Evolutionary conservation across 495 filamentous ascomycete genomes (phyloP), one percentile per base, ranked within the genome.

Genomic region (Acidiella bohemica): DNA sequence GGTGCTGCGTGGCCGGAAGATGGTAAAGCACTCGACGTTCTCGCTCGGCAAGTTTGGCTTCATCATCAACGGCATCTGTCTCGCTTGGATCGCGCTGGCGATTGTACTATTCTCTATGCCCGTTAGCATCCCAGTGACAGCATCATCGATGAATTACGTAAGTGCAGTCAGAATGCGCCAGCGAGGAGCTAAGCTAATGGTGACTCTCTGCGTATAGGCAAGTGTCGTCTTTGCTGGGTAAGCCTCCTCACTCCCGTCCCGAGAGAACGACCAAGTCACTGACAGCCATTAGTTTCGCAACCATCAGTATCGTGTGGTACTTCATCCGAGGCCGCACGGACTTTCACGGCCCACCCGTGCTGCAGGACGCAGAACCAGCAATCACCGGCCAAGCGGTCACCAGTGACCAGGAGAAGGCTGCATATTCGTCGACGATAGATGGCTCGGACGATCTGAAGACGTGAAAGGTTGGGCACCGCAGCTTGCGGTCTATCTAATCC

Each of bases 91-190:
- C 25, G 49, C 58, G 13, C 53, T 75, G 9, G 63, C 70, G 2
- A 61, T 71, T 12, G 61, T 64, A 1, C 47, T 74, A 16, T 73
- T 72, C 54, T 73, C 68, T 42, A 73, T 74, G 70, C 70, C 70
- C 0, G 63, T 68, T 23, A 59, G 58, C 19, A 45, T 74, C 26
- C 70, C 70, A 1, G 67, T 71, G 5, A 54, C 55, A 9, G 49
- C 69, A 5, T 27, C 48, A 1, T 45, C 38, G 2, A 59, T 59
- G 57, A 59, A 59, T 40, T 59, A 59, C 36, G 54, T 55, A 8
- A 39, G 28, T 30, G n/a, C n/a, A n/a, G n/a, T n/a, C n/a, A n/a
- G n/a, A n/a, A n/a, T n/a, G n/a, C n/a, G n/a, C n/a, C n/a, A n/a
- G n/a, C n/a, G n/a, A n/a, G n/a, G n/a, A n/a, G n/a, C n/a, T n/a